phyloP scores from a whole-genome alignment of 192 early-diverging fungal species.

The Backusella morwellensis region DNA sequence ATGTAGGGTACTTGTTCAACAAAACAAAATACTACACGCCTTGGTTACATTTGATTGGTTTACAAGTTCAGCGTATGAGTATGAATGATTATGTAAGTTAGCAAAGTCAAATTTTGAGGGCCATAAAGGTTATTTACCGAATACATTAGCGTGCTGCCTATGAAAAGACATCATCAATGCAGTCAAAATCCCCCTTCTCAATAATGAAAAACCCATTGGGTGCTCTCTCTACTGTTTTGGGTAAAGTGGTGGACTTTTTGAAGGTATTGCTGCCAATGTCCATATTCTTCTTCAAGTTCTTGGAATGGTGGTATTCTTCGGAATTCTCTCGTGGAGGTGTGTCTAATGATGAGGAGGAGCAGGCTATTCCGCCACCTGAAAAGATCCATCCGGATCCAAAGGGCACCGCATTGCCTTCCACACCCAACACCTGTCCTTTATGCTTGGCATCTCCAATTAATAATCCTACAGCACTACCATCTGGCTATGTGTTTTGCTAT shows the following conservation, averaged over 20 bases:
- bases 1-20: constrained; percentile 82
- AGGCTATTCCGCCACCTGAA: constrained; percentile 63
- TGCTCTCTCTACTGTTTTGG: constrained; percentile 34
- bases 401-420: constrained; percentile 71
- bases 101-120: neutral
- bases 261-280: constrained; percentile 81
- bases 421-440: constrained; percentile 76
- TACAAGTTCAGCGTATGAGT: constrained; percentile 78
- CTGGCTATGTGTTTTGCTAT: constrained; percentile 95
- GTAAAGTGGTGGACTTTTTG: constrained; percentile 66
- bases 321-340: constrained; percentile 66
- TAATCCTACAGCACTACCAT: constrained; percentile 83
- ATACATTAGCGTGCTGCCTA: constrained; percentile 21
- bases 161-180: constrained; percentile 8
- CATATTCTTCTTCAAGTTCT: constrained; percentile 91
- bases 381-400: constrained; percentile 63
- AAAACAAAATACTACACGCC: constrained; percentile 80
- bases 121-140: neutral
- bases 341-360: constrained; percentile 41
- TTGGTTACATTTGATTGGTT: constrained; percentile 78
- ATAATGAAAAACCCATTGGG: constrained; percentile 12
- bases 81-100: constrained; percentile 76
- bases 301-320: constrained; percentile 95
- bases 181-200: constrained; percentile 9
- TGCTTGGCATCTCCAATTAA: constrained; percentile 63